Percentiles rank a stretch among this genome's conserved stretches.
Evolutionary conservation across 2,329 filamentous ascomycete species (phyloP).

Genomic region (Aspergillus sp.): DNA sequence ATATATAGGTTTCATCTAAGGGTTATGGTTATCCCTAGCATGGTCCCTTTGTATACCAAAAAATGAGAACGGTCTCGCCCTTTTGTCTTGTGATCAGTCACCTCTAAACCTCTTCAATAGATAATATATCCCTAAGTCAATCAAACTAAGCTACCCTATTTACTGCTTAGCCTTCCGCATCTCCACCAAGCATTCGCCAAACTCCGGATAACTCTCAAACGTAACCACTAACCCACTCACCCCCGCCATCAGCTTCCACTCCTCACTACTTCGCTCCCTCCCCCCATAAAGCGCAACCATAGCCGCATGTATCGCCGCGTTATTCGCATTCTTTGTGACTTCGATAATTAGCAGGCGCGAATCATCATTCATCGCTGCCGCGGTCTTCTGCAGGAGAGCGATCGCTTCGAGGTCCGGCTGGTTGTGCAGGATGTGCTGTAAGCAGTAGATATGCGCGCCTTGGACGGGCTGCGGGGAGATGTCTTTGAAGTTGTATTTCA

Average conservation of each 20-base stretch:
- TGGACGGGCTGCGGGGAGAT: conserved; percentile 24
- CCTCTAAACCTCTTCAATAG: too few species aligned
- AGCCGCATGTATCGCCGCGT: conserved; percentile 30
- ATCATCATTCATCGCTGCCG: conserved; percentile 26
- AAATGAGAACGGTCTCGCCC: too few species aligned
- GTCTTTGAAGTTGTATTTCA: conserved; percentile 33
- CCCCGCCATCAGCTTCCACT: conserved; percentile 30
- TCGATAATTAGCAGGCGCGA: conserved; percentile 32
- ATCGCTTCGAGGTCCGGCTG: conserved; percentile 30
- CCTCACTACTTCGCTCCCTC: conserved; percentile 25
- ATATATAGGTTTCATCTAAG: too few species aligned
- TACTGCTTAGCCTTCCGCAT: conserved; percentile 17
- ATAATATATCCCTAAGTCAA: too few species aligned
- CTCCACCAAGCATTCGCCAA: conserved; percentile 31
- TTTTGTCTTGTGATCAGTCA: too few species aligned
- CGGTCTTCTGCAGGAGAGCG: conserved; percentile 29
- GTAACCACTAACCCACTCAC: conserved; percentile 27
- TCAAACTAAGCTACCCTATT: too few species aligned
- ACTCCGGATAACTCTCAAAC: conserved; percentile 28
- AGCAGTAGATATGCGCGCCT: conserved; percentile 27
- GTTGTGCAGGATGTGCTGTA: conserved; percentile 34
- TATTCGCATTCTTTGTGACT: conserved; percentile 29
- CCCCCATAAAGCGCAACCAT: conserved; percentile 33
- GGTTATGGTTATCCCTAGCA: too few species aligned
- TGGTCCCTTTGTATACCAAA: too few species aligned